Conservation (phyloP, 2,329 filamentous ascomycete species). For the Amylocarpus encephaloides region DNA sequence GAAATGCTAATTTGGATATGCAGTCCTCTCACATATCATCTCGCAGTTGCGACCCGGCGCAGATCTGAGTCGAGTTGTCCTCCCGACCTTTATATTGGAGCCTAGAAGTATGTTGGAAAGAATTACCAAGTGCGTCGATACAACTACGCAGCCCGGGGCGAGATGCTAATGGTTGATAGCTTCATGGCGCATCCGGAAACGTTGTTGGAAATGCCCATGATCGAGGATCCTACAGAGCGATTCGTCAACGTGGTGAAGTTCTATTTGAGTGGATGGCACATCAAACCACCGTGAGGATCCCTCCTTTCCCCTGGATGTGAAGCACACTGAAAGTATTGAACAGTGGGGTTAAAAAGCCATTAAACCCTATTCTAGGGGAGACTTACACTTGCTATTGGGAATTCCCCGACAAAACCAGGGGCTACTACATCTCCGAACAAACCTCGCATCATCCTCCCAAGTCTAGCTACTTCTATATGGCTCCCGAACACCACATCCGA, state of each 20-base stretch:
- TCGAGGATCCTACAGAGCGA: constrained; percentile 82
- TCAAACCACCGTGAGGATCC: constrained; percentile 78
- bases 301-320: not conserved
- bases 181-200: constrained; percentile 99
- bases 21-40: constrained; percentile 94
- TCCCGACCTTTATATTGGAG: constrained; percentile 97
- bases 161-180: constrained; percentile 42
- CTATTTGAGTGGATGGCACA: constrained; percentile 97
- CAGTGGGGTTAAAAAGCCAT: constrained; percentile 94
- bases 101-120: constrained; percentile 96
- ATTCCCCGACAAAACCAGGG: constrained; percentile 72
- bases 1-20: constrained; percentile 15
- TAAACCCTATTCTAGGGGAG: constrained; percentile 95
- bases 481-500: constrained; percentile 84
- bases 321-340: constrained; percentile 2
- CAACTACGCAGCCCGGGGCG: not conserved
- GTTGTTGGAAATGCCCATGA: constrained; percentile 76
- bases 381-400: constrained; percentile 96
- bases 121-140: constrained; percentile 78
- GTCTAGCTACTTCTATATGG: constrained; percentile 99
- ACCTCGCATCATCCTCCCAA: constrained; percentile 98
- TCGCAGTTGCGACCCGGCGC: constrained; percentile 93
- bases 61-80: constrained; percentile 86
- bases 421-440: constrained; percentile 96
- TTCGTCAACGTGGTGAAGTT: constrained; percentile 97